Evolutionary conservation across 2,329 filamentous ascomycete genomes (phyloP).

Genomic region (Neofusicoccum kwambonambiense): DNA sequence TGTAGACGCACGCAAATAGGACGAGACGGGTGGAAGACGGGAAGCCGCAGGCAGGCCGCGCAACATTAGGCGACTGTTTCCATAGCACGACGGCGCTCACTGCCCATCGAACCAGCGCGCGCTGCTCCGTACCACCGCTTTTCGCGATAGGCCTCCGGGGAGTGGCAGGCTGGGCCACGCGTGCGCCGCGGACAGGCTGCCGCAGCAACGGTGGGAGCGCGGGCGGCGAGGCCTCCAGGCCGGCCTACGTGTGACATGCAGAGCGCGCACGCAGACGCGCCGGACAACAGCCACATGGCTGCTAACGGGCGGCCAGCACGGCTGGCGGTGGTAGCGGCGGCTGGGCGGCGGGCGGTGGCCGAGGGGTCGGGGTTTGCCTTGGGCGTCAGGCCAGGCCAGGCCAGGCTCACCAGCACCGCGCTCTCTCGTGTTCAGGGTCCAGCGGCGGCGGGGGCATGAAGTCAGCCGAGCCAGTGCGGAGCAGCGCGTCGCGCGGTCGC

Average conservation of each 20-base stretch:
- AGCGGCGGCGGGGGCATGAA: background rate
- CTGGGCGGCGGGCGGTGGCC: background rate
- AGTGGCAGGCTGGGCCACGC: background rate
- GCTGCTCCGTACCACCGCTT: background rate
- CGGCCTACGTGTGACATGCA: background rate
- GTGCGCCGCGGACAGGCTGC: slow-evolving; percentile 5
- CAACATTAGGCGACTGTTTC: background rate
- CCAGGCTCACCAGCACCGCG: too few species aligned
- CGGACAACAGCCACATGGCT: background rate
- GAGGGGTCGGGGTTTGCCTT: background rate
- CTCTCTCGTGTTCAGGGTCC: background rate
- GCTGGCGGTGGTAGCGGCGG: background rate
- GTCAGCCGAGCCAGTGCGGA: background rate
- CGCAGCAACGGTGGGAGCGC: background rate
- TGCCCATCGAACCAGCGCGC: background rate
- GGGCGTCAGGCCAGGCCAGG: background rate
- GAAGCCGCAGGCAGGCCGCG: background rate
- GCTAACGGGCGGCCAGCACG: background rate
- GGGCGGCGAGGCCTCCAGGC: background rate
- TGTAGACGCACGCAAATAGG: background rate
- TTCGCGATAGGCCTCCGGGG: slow-evolving; percentile 5
- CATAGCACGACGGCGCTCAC: background rate
- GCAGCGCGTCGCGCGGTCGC: background rate
- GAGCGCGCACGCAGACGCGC: background rate
- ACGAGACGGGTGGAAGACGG: slow-evolving; percentile 4